These are phyloP conservation scores for Dioszegia crocea DNA, from an alignment of 768 basidiomycete genomes.

Conservation along the genomic window DNA sequence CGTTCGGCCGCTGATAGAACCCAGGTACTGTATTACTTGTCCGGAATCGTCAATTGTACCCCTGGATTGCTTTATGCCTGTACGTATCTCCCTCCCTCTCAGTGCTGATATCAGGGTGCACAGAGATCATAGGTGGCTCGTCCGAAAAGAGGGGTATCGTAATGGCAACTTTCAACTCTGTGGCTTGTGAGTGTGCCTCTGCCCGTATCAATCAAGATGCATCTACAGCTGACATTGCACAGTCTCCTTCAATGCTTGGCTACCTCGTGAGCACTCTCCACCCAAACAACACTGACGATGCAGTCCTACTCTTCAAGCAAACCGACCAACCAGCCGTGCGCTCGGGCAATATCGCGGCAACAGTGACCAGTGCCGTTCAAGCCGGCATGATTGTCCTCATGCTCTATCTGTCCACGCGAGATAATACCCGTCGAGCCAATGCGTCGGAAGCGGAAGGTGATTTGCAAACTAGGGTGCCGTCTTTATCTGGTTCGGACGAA, in stretches of 20 bases:
- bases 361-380: conserved; percentile 13
- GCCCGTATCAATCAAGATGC: background rate
- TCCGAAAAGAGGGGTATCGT: conserved; percentile 24
- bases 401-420: conserved; percentile 12
- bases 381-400: conserved; percentile 6
- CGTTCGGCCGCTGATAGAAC: background rate
- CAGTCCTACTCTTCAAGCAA: conserved; percentile 21
- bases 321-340: conserved; percentile 19
- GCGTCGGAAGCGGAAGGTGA: background rate
- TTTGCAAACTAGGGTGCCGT: background rate
- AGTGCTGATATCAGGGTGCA: too few relatives aligned
- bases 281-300: background rate
- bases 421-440: background rate
- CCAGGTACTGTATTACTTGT: conserved; percentile 14
- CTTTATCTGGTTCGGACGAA: background rate
- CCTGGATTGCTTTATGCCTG: conserved; percentile 19
- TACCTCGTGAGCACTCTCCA: conserved; percentile 12
- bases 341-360: conserved; percentile 22
- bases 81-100: background rate
- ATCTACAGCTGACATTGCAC: background rate
- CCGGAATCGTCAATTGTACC: conserved; percentile 20
- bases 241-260: conserved; percentile 24
- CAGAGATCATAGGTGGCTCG: conserved; percentile 15
- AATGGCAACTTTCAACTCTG: conserved; percentile 24
- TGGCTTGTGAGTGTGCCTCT: conserved; percentile 13